Base-by-base conservation (phyloP, 306 rosid species). In the Inga laurina region DNA sequence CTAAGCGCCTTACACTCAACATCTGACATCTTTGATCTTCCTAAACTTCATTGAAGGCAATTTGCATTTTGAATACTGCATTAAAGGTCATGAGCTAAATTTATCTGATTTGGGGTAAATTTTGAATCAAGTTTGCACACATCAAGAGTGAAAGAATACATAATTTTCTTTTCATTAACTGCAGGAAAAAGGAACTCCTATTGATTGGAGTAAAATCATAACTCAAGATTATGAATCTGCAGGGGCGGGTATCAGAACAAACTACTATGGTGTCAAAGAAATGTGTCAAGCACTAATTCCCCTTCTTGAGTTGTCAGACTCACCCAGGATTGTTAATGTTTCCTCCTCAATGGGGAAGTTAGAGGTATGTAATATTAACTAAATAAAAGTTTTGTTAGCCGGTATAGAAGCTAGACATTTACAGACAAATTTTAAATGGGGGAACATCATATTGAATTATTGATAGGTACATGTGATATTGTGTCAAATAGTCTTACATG, bases 281-380 rank as follows among this genome's bases (percentile, higher is more conserved):
- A 86, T 79, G 62, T 62, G 87, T 37, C 85, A 86, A 45, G 85
- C 87, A 52, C 84, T 91, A 18, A 76, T 89, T 81, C 89, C 88
- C 51, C 88, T 86, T 46, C 89, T 91, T 44, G 84, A 84, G 54
- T 80, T 88, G 51, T 91, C 94, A 13, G 84, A 79, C 46, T 83
- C 92, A 1, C 90, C 91, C 49, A 88, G 84, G 79, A 86, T 91
- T 72, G 90, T 91, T 16, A 89, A 84, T 77, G 92, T 89, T 74
- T 87, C 90, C 21, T 87, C 91, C 24, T 3, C 5, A 9, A 0
- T 1, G 5, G 90, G 89, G 5, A 32, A 24, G 48, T 74, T 87
- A 18, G 18, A 81, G 90, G 90, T 90, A 86, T 80, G 71, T 68
- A 21, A 65, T 27, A 41, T 21, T 61, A 30, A 27, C 18, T 12